Evolutionary conservation across 192 early-diverging fungal species (phyloP), one percentile per base, ranked within the genome.

Genomic region (Dissophora ornata): DNA sequence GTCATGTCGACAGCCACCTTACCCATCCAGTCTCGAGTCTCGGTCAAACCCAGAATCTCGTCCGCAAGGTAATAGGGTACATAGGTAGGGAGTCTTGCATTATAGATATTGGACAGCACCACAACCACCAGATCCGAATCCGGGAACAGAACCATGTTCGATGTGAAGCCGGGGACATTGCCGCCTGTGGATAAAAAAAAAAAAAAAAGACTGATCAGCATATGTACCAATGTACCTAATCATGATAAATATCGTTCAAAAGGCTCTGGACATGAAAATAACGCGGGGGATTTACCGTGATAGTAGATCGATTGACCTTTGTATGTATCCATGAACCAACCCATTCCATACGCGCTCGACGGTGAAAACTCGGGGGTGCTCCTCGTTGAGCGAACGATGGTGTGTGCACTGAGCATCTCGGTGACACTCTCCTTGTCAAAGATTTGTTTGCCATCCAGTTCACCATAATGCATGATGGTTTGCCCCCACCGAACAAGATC

Each of bases 71-170:
- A 42, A 25, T 48, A 47, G 0, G 36, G 30, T 3, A 55, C n/a
- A 34, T 48, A 25, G 3, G 8, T 8, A 0, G 49, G 22, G 24
- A 66, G 53, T 0, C 1, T 4, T 1, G 63, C 42, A 3, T 13
- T 34, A n/a, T 38, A n/a, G 44, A 55, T 29, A 18, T 66, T 66
- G 21, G 44, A 15, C 2, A 32, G 63, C 4, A 47, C 30, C 24
- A 44, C 41, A 42, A 66, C 19, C 6, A 66, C 63, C 0, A 66
- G n/a, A 22, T 66, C 53, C 6, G 42, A n/a, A 47, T 66, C 44
- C 19, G 63, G 63, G 29, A 47, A 66, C 7, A 66, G 4, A 4
- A 10, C 44, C 0, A 66, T 6, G 1, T 25, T 44, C 26, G 63
- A 56, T 11, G 16, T 26, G 33, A 21, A 66, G 3, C 53, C 53